These are phyloP conservation scores for Blastobotrys capitulatus DNA, from an alignment of 1,139 yeast species.

Conservation along the genomic window DNA sequence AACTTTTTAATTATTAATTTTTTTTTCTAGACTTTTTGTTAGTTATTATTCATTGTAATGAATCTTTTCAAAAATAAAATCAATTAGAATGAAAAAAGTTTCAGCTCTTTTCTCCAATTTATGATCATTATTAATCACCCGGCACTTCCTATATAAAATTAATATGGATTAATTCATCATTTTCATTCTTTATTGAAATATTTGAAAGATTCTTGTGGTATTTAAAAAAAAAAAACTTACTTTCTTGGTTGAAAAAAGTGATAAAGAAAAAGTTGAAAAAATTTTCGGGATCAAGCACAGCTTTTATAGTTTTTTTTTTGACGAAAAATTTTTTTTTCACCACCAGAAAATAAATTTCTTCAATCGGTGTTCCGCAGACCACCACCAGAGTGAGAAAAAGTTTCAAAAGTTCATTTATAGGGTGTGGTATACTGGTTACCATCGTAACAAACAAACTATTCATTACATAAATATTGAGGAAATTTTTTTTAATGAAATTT, in stretches of 20 bases:
- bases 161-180: conserved; percentile 24
- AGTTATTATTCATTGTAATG: background rate
- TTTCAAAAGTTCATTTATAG: too few relatives aligned
- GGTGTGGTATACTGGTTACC: background rate
- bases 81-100: background rate
- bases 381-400: too few relatives aligned
- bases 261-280: background rate
- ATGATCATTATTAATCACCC: conserved; percentile 25
- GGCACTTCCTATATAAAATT: conserved; percentile 28
- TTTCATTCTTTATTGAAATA: background rate
- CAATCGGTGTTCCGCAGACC: background rate
- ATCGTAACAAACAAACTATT: too few relatives aligned
- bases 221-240: conserved; percentile 2
- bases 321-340: too few relatives aligned
- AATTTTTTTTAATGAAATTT: background rate
- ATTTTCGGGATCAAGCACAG: background rate
- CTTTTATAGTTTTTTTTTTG: background rate
- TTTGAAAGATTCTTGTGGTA: background rate
- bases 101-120: conserved; percentile 20
- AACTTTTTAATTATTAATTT: background rate
- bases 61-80: background rate
- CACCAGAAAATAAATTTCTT: too few relatives aligned
- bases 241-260: background rate
- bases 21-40: background rate
- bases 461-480: too few relatives aligned